Conservation (phyloP, 176 grass and related monocot species). For the Tuctoria greenei region DNA sequence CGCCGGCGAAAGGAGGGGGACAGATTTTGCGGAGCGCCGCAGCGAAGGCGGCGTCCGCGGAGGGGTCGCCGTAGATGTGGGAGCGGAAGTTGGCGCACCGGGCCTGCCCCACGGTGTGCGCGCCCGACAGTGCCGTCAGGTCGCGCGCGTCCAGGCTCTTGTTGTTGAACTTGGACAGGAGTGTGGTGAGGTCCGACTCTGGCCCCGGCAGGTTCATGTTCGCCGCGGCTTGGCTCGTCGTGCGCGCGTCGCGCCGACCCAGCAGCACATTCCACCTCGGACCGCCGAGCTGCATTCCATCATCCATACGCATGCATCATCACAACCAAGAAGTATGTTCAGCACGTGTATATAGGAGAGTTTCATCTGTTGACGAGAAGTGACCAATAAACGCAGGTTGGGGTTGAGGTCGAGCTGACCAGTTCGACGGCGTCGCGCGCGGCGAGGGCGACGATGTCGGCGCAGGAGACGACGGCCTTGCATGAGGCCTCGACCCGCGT, state of each 20-base stretch:
- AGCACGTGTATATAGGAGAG: too few species aligned
- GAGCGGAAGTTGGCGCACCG: conserved; percentile 60
- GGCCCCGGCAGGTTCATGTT: conserved; percentile 60
- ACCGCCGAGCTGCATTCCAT: conserved; percentile 62
- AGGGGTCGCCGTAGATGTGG: conserved; percentile 67
- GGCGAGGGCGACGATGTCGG: conserved; percentile 73
- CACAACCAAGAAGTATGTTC: too few species aligned
- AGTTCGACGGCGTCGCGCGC: conserved; percentile 57
- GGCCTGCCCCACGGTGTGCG: conserved; percentile 72
- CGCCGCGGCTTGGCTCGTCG: conserved; percentile 43
- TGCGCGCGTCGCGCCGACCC: conserved; percentile 55
- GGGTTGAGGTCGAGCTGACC: conserved; percentile 2
- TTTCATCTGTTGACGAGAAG: too few species aligned
- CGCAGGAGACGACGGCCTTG: conserved; percentile 66
- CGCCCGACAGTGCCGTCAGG: conserved; percentile 75
- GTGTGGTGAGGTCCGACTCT: conserved; percentile 37
- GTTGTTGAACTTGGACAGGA: conserved; percentile 48
- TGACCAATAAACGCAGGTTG: too few species aligned
- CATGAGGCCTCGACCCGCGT: conserved; percentile 60
- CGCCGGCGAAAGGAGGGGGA: conserved; percentile 45
- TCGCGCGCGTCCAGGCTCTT: conserved; percentile 59
- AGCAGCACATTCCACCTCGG: conserved; percentile 69
- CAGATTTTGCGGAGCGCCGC: conserved; percentile 34
- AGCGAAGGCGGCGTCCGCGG: conserved; percentile 56
- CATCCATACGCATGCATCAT: too few species aligned